phyloP scores from a whole-genome alignment of 371 early-diverging fungal genomes.

The Batkoa obscura region DNA sequence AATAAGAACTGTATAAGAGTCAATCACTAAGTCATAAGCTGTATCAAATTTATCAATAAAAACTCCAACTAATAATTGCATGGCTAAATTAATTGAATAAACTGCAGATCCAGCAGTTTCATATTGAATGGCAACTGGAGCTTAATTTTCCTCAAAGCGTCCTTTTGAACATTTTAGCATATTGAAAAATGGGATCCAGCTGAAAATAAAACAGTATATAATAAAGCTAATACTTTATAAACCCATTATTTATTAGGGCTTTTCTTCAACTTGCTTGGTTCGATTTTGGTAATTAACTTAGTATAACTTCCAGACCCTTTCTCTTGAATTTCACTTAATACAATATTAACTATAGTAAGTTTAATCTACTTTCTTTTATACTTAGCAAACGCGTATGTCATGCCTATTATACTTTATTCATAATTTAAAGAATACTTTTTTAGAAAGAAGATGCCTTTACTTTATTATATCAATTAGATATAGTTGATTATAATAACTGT shows the following conservation, averaged over 20 bases:
- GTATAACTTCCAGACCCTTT: too few relatives aligned
- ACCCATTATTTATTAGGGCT: background rate
- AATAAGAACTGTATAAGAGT: slow-evolving; percentile 1
- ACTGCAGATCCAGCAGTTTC: slow-evolving; percentile 24
- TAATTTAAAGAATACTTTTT: too few relatives aligned
- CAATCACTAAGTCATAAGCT: slow-evolving; percentile 9
- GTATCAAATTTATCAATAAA: slow-evolving; percentile 10
- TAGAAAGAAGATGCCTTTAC: too few relatives aligned
- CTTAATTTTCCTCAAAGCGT: background rate
- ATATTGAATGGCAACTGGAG: slow-evolving; percentile 22
- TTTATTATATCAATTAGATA: too few relatives aligned
- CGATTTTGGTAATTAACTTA: too few relatives aligned
- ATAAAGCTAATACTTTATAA: slow-evolving; percentile 2
- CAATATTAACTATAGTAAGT: too few relatives aligned
- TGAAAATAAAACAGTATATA: slow-evolving; percentile 8
- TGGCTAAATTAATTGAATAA: slow-evolving; percentile 25
- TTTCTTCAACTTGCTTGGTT: background rate
- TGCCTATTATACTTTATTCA: too few relatives aligned
- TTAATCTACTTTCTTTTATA: too few relatives aligned
- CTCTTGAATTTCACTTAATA: too few relatives aligned
- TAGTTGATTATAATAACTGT: too few relatives aligned
- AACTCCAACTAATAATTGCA: slow-evolving; percentile 21
- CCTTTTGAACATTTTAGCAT: slow-evolving; percentile 6
- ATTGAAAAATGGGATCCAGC: slow-evolving; percentile 8
- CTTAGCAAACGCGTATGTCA: too few relatives aligned